phyloP scores from a whole-genome alignment of 495 filamentous ascomycete genomes.

The Staphylotrichum tortipilum region DNA sequence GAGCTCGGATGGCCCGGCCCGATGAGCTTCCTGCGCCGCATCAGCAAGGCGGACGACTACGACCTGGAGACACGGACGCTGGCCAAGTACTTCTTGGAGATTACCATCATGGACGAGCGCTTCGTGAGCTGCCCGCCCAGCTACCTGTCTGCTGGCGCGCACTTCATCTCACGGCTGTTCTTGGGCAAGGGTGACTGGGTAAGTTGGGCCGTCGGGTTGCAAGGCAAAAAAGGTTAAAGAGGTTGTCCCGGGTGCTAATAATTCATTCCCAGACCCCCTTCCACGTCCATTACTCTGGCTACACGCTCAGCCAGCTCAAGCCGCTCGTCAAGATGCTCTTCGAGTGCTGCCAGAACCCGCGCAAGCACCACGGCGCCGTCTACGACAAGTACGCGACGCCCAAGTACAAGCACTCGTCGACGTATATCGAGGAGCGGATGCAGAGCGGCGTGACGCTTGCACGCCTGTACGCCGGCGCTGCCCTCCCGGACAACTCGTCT shows the following conservation, averaged over 20 bases:
- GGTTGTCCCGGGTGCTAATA: constrained; percentile 32
- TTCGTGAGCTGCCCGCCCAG: constrained; percentile 88
- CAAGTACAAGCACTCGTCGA: constrained; percentile 72
- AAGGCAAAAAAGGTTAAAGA: constrained; percentile 90
- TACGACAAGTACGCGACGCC: constrained; percentile 85
- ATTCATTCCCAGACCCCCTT: constrained; percentile 53
- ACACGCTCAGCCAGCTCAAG: constrained; percentile 76
- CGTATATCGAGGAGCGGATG: constrained; percentile 69
- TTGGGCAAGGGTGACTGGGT: constrained; percentile 88
- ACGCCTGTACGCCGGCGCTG: constrained; percentile 9
- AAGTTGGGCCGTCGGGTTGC: constrained; percentile 48
- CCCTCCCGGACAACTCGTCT: background rate
- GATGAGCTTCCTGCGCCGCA: constrained; percentile 92
- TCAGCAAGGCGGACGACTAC: constrained; percentile 98
- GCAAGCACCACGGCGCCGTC: constrained; percentile 73
- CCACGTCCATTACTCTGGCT: constrained; percentile 86
- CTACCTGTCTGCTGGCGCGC: constrained; percentile 83
- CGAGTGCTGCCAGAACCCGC: constrained; percentile 77
- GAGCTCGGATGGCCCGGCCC: constrained; percentile 95
- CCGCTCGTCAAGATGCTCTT: constrained; percentile 66
- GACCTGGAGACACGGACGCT: constrained; percentile 91
- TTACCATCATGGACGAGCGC: constrained; percentile 96
- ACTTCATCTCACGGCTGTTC: constrained; percentile 86
- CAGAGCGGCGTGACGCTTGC: constrained; percentile 42
- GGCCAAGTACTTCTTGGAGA: constrained; percentile 95